A percentile compares a stretch with the other conserved stretches of the same genome.
These are phyloP conservation scores for Xylaria polymorpha DNA, from an alignment of 2,329 filamentous ascomycete species.

Conservation along the genomic window DNA sequence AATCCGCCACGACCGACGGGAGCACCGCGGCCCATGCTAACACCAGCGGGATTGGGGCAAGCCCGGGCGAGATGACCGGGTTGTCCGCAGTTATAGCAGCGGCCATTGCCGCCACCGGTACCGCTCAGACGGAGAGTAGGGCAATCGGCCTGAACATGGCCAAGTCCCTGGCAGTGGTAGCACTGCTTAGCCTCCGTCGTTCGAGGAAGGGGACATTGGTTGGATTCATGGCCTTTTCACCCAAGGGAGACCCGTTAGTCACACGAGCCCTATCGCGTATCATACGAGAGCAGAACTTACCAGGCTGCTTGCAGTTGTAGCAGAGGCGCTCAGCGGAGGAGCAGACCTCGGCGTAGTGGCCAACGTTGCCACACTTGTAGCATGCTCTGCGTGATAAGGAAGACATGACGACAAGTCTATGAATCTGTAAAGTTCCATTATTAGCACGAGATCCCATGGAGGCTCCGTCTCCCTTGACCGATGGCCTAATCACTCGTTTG, in stretches of 20 bases:
- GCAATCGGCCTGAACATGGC: conserved; percentile 98
- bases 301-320: conserved; percentile 98
- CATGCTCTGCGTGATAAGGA: conserved; percentile 84
- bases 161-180: conserved; percentile 98
- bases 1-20: conserved; percentile 78
- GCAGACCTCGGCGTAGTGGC: conserved; percentile 89
- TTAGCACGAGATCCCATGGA: conserved; percentile 53
- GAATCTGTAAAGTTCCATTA: conserved; percentile 47
- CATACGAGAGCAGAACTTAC: conserved; percentile 52
- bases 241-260: conserved; percentile 37
- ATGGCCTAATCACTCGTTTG: conserved; percentile 47
- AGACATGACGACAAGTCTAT: conserved; percentile 69
- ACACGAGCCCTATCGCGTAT: neutral
- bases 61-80: conserved; percentile 92
- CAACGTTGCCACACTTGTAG: conserved; percentile 86
- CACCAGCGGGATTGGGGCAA: conserved; percentile 79
- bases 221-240: conserved; percentile 86
- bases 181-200: conserved; percentile 99
- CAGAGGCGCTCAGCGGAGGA: conserved; percentile 97
- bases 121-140: conserved; percentile 93
- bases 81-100: conserved; percentile 97
- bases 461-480: conserved; percentile 44
- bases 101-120: conserved; percentile 80
- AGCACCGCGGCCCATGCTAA: conserved; percentile 72
- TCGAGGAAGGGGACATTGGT: conserved; percentile 94